A percentile compares a stretch with the other conserved stretches of the same genome.
phyloP scores from a whole-genome alignment of 2,329 filamentous ascomycete species.

The Beauveria scarabaeidicola region DNA sequence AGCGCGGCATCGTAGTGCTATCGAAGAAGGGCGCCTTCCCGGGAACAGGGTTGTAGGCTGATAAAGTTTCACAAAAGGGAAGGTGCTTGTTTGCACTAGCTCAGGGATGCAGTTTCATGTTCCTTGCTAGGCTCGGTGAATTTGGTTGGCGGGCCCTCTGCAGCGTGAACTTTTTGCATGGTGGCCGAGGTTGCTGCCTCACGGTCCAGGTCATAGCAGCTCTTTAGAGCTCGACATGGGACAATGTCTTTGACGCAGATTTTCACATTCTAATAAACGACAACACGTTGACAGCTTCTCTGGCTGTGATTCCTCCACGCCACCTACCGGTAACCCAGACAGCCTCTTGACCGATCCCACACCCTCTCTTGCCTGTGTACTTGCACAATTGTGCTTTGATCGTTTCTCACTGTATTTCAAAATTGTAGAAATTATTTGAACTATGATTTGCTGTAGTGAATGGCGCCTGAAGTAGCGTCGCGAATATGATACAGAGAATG shows the following conservation, averaged over 20 bases:
- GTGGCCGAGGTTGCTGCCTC: background rate
- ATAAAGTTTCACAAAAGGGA: background rate
- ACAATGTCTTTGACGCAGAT: too few species aligned
- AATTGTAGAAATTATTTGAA: background rate
- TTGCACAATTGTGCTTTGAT: background rate
- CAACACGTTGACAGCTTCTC: too few species aligned
- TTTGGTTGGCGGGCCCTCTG: background rate
- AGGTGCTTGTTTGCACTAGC: background rate
- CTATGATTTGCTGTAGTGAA: slow-evolving; percentile 9
- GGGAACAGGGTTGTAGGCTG: slow-evolving; percentile 60
- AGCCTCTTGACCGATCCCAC: background rate
- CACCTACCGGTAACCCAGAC: slow-evolving; percentile 1
- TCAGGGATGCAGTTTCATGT: background rate
- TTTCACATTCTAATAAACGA: too few species aligned
- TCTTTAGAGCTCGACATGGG: too few species aligned
- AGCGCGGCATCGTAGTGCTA: slow-evolving; percentile 80
- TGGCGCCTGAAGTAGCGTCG: slow-evolving; percentile 17
- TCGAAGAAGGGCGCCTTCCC: slow-evolving; percentile 93
- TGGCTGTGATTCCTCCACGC: background rate
- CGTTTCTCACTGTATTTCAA: too few species aligned
- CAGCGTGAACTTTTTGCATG: background rate
- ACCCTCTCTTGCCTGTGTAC: slow-evolving; percentile 7
- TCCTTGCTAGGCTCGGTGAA: background rate
- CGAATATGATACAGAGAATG: slow-evolving; percentile 18
- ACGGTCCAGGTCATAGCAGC: background rate